A percentile compares a stretch with the other conserved stretches of the same genome.
These are phyloP conservation scores for Entomortierella parvispora DNA, from an alignment of 192 early-diverging fungal species.

Conservation along the genomic window DNA sequence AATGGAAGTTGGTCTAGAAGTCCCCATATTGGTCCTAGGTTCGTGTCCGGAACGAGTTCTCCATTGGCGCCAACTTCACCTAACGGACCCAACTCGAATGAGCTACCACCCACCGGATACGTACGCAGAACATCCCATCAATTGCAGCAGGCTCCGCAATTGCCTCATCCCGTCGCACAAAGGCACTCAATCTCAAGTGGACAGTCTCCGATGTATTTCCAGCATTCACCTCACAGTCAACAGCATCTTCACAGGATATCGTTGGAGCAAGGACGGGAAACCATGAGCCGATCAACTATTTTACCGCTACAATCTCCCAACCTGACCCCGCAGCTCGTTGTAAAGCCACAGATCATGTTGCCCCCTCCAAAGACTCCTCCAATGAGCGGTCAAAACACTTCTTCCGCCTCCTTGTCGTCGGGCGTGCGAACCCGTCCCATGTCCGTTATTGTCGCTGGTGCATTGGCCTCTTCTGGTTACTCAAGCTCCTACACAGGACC, in stretches of 20 bases:
- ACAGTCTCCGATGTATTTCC: constrained; percentile 14
- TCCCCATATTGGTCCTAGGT: constrained; percentile 37
- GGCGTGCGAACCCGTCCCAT: constrained; percentile 32
- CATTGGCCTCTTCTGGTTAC: constrained; percentile 12
- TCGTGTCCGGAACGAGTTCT: constrained; percentile 32
- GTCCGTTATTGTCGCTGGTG: constrained; percentile 31
- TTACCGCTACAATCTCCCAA: constrained; percentile 29
- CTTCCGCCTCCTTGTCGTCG: not conserved
- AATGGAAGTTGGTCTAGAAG: constrained; percentile 44
- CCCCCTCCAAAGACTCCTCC: constrained; percentile 45
- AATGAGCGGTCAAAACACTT: constrained; percentile 44
- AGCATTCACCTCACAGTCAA: constrained; percentile 11
- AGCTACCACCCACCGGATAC: constrained; percentile 2
- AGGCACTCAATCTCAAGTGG: constrained; percentile 43
- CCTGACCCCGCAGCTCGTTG: constrained; percentile 42
- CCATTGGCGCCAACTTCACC: constrained; percentile 20
- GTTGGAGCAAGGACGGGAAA: constrained; percentile 37
- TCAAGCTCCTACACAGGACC: constrained; percentile 23
- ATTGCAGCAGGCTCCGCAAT: not conserved
- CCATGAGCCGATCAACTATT: constrained; percentile 29
- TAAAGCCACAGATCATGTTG: constrained; percentile 49
- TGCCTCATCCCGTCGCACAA: constrained; percentile 2
- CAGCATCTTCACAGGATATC: constrained; percentile 28
- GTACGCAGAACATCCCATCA: constrained; percentile 29
- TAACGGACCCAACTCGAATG: constrained; percentile 4